phyloP scores from a whole-genome alignment of 257 asterid genomes.

The Capsicum pubescens region DNA sequence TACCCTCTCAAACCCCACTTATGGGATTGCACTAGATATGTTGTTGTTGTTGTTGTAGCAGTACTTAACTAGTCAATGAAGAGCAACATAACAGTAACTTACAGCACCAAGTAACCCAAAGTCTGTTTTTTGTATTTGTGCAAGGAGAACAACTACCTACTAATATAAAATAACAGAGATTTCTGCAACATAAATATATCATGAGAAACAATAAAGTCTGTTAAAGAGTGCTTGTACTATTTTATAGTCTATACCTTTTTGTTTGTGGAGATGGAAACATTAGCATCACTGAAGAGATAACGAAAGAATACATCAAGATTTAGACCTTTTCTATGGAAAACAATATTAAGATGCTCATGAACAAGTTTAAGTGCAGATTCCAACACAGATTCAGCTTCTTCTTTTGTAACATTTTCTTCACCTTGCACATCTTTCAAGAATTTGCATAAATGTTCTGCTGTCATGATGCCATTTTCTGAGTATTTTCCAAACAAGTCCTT shows the following conservation, averaged over 20 bases:
- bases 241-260: slow-evolving; percentile 49
- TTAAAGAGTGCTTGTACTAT: not conserved
- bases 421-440: slow-evolving; percentile 74
- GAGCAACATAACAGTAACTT: not conserved
- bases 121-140: not conserved
- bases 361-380: slow-evolving; percentile 48
- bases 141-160: not conserved
- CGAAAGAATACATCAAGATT: slow-evolving; percentile 57
- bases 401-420: slow-evolving; percentile 48
- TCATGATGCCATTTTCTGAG: slow-evolving; percentile 71
- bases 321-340: slow-evolving; percentile 56
- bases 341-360: slow-evolving; percentile 53
- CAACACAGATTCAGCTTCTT: slow-evolving; percentile 55
- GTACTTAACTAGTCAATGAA: no score
- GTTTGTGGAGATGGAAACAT: slow-evolving; percentile 56
- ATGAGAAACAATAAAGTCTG: not conserved
- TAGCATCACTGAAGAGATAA: slow-evolving; percentile 55
- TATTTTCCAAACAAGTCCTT: slow-evolving; percentile 49
- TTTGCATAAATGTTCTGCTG: slow-evolving; percentile 49
- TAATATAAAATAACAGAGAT: not conserved
- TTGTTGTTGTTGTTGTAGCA: no score
- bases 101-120: not conserved
- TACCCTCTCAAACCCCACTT: no score
- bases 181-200: not conserved
- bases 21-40: no score